phyloP scores from a whole-genome alignment of 2,329 filamentous ascomycete species.

The Diaporthe ilicicola region DNA sequence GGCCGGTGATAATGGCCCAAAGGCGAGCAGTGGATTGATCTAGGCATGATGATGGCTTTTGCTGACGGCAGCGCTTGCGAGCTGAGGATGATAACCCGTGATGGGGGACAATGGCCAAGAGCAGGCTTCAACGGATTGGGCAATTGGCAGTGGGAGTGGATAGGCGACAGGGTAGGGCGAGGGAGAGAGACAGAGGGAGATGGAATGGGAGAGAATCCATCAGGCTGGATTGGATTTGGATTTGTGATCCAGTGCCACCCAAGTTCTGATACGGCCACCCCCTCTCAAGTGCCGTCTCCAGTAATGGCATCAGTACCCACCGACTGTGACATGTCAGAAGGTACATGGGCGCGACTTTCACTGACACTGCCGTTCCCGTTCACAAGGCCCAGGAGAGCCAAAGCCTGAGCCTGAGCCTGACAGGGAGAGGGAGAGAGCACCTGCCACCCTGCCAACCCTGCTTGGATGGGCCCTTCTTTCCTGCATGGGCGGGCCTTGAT shows the following conservation, averaged over 20 bases:
- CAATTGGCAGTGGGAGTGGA: neutral
- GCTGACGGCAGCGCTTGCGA: conserved; percentile 22
- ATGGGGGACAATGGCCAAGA: neutral
- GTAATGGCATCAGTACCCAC: conserved; percentile 3
- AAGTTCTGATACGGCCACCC: conserved; percentile 9
- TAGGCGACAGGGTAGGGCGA: neutral
- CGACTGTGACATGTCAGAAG: conserved; percentile 7
- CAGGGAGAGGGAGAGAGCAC: too few relatives aligned
- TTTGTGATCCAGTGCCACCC: conserved; percentile 22
- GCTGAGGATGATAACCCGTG: neutral
- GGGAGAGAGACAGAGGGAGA: conserved; percentile 1
- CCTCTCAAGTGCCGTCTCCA: conserved; percentile 1
- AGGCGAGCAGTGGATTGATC: neutral
- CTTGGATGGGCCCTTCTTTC: neutral
- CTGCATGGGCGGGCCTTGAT: neutral
- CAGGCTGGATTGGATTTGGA: conserved; percentile 21
- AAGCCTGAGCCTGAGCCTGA: too few relatives aligned
- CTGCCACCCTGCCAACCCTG: too few relatives aligned
- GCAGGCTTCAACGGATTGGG: conserved; percentile 9
- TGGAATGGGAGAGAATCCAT: conserved; percentile 16
- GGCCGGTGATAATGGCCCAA: conserved; percentile 16
- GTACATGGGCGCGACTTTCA: conserved; percentile 17
- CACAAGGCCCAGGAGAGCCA: too few relatives aligned
- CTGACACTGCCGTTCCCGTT: neutral
- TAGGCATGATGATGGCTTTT: neutral